Base-by-base conservation (phyloP, 805 yeast genomes). In the Kuraishia borneana region DNA sequence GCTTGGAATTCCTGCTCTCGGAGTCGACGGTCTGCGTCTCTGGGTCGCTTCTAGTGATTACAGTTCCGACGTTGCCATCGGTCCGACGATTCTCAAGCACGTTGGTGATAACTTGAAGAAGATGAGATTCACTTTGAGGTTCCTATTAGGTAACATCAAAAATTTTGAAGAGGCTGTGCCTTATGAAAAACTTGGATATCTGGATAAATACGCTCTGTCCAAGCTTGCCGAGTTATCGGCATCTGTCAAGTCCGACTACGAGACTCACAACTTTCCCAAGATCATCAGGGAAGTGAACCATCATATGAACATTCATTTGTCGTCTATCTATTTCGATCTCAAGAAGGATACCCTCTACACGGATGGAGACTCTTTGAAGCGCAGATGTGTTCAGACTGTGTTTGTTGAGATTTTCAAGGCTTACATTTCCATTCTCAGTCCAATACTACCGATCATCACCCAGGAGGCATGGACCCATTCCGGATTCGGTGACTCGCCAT, bases 21-120 rank as follows among this genome's bases (percentile, higher is more conserved):
- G 98, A 8, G 71, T 84, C 13, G 97, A 88, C 53, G 98, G 98
- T 0, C 60, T 92, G 39, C 66, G 99, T 44, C 62, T 88, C 36
- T 81, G 96, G 82, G 83, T 80, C 6, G 95, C 96, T 0, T 88
- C 84, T 36, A 68, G 92, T 2, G 89, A 88, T 51, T 92, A 81
- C 47, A 76, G 89, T 2, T 69, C 69, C 30, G 99, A 92, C 52
- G 75, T 92, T 30, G 63, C 73, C 12, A 68, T 83, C 18, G 85
- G 94, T 3, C 72, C 81, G 10, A 74, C 74, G 18, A 73, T 85
- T 8, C 62, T 87, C 45, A 68, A 67, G 21, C 80, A 87, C 43
- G 88, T 84, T 19, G 79, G 78, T 25, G 94, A 88, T 34, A 73
- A 82, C 32, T 59, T 83, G 51, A 83, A 83, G 53, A 92, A 89